A percentile compares a stretch with the other conserved stretches of the same genome.
Conservation (phyloP, 257 asterid species). For the Solanum virginianum region DNA sequence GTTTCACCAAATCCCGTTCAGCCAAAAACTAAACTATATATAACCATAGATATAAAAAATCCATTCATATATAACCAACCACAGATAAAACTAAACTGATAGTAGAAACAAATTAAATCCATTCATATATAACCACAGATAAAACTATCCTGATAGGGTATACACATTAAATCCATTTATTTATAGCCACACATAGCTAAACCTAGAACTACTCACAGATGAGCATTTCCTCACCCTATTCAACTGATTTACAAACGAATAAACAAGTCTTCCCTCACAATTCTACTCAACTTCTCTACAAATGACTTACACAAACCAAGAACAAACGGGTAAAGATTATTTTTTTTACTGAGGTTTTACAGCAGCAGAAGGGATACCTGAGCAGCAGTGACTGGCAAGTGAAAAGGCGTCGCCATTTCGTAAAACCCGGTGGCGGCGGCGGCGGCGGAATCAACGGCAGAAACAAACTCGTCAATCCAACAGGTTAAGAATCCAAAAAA, state of each 20-base stretch:
- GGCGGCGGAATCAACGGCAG: neutral
- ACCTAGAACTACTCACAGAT: neutral
- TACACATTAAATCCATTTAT: neutral
- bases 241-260: neutral
- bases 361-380: slow-evolving; percentile 27
- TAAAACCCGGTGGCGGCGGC: neutral
- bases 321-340: neutral
- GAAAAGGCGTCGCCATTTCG: slow-evolving; percentile 61
- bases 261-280: neutral
- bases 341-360: neutral
- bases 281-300: neutral
- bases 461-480: neutral
- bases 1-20: neutral
- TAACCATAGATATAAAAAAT: neutral
- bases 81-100: neutral
- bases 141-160: neutral
- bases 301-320: neutral
- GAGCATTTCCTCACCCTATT: neutral
- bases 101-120: neutral
- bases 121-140: neutral
- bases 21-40: neutral
- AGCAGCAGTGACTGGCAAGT: slow-evolving; percentile 78
- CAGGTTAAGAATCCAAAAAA: neutral
- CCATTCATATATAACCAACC: no score
- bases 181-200: neutral